These are phyloP conservation scores for Jasminum sambac DNA, from an alignment of 257 asterid species.

Conservation along the genomic window DNA sequence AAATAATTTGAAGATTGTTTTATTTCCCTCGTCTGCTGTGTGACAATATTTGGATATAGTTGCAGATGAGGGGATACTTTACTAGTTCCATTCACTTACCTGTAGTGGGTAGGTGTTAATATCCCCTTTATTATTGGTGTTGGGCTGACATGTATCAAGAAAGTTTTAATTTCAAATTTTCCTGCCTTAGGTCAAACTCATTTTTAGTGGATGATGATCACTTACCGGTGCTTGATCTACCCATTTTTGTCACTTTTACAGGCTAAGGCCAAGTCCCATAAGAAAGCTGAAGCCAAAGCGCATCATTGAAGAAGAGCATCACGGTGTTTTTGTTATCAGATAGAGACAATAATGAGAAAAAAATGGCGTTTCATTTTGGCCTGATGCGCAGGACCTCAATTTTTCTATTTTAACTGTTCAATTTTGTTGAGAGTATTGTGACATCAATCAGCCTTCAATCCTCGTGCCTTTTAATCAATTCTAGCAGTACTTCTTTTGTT, in stretches of 20 bases:
- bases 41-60: background rate
- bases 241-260: constrained; percentile 24
- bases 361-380: constrained; percentile 33
- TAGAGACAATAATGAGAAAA: constrained; percentile 44
- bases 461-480: constrained; percentile 17
- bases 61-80: background rate
- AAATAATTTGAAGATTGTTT: background rate
- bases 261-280: constrained; percentile 66
- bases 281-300: constrained; percentile 66
- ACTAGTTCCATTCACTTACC: too few relatives aligned
- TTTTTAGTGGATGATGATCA: too few relatives aligned
- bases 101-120: too few relatives aligned
- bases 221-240: too few relatives aligned
- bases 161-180: too few relatives aligned
- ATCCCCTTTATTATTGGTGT: too few relatives aligned
- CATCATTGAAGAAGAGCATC: constrained; percentile 49
- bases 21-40: background rate
- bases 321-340: constrained; percentile 24
- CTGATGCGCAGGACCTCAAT: constrained; percentile 37
- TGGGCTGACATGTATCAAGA: too few relatives aligned
- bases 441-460: constrained; percentile 21
- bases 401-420: constrained; percentile 29
- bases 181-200: too few relatives aligned
- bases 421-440: constrained; percentile 20
- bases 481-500: constrained; percentile 9